A percentile compares a stretch with the other conserved stretches of the same genome.
phyloP scores from a whole-genome alignment of 257 asterid genomes.

The Verbena officinalis region DNA sequence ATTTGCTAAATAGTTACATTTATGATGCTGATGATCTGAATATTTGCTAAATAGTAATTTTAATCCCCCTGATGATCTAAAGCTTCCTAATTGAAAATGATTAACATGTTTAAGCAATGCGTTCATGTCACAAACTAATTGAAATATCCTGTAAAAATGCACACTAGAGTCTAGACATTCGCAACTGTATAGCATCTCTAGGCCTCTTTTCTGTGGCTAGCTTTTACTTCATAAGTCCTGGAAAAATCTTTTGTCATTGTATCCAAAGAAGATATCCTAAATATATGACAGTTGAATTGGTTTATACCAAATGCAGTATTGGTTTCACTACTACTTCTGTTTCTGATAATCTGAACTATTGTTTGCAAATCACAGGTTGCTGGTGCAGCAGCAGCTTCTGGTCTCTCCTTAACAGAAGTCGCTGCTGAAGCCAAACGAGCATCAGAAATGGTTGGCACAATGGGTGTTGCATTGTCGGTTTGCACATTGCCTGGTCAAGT shows the following conservation, averaged over 20 bases:
- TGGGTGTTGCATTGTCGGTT: slow-evolving; percentile 97
- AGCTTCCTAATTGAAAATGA: background rate
- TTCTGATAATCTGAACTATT: slow-evolving; percentile 12
- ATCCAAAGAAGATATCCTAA: background rate
- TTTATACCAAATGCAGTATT: slow-evolving; percentile 18
- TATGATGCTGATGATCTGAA: slow-evolving; percentile 2
- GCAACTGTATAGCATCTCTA: background rate
- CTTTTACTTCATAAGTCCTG: background rate
- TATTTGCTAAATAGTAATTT: too few species aligned
- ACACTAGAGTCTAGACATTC: background rate
- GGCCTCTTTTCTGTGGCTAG: slow-evolving; percentile 12
- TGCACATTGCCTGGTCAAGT: slow-evolving; percentile 96
- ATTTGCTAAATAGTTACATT: background rate
- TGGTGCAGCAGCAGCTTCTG: slow-evolving; percentile 95
- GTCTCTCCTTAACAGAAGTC: slow-evolving; percentile 79
- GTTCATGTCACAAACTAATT: background rate
- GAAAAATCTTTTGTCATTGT: background rate
- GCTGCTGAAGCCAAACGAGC: slow-evolving; percentile 92
- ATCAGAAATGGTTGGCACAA: slow-evolving; percentile 93
- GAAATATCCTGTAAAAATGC: slow-evolving; percentile 16
- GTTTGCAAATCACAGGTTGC: slow-evolving; percentile 63
- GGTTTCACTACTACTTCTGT: background rate
- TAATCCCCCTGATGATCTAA: too few species aligned
- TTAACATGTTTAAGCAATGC: slow-evolving; percentile 6
- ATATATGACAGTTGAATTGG: background rate